Evolutionary conservation across 768 basidiomycete species (phyloP).

Genomic region (Kwoniella europaea): DNA sequence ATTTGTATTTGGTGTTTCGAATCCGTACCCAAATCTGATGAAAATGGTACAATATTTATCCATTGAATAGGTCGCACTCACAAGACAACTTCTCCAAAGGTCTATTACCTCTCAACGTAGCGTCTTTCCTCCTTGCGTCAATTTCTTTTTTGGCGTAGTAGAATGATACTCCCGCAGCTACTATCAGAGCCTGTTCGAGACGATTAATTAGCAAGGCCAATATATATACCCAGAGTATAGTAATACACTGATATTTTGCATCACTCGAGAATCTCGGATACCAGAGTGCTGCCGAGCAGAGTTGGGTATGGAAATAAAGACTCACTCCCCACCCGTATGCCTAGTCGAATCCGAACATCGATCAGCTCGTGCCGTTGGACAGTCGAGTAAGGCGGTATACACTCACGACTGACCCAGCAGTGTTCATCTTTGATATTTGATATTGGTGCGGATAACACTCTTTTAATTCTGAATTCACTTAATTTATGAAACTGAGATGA

Average conservation of each 20-base stretch:
- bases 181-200: constrained; percentile 32
- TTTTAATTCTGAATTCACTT: not conserved
- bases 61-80: constrained; percentile 19
- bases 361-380: not conserved
- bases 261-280: too few species aligned
- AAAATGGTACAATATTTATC: too few species aligned
- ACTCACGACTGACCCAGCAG: constrained; percentile 41
- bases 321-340: constrained; percentile 50
- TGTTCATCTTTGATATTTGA: constrained; percentile 32
- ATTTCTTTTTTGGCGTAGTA: constrained; percentile 44
- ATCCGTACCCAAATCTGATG: too few species aligned
- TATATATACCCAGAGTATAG: not conserved
- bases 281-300: not conserved
- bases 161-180: constrained; percentile 38
- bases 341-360: constrained; percentile 17
- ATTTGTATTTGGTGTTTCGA: too few species aligned
- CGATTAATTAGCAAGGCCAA: not conserved
- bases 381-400: not conserved
- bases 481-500: not conserved
- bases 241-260: too few species aligned
- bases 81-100: constrained; percentile 38
- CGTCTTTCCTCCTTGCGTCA: constrained; percentile 33
- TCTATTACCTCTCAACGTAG: constrained; percentile 24
- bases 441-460: not conserved
- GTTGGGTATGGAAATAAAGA: not conserved